These are phyloP conservation scores for Mucor lusitanicus DNA, from an alignment of 371 early-diverging fungal species.

Conservation along the genomic window DNA sequence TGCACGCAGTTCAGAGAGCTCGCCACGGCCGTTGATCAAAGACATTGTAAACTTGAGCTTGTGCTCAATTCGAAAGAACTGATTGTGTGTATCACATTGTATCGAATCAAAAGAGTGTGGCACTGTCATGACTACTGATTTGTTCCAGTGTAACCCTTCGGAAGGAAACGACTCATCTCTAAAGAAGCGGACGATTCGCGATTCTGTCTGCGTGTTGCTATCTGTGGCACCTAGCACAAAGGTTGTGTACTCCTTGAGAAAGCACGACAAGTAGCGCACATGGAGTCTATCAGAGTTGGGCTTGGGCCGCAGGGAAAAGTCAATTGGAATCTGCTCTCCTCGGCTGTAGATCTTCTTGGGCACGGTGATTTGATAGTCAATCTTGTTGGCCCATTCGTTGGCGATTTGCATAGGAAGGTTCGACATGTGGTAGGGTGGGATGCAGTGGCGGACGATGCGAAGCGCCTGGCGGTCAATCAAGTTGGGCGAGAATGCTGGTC, in stretches of 20 bases:
- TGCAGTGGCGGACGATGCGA: constrained; percentile 13
- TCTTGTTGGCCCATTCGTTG: constrained; percentile 30
- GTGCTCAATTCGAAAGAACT: constrained; percentile 33
- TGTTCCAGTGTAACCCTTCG: constrained; percentile 25
- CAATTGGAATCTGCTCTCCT: constrained; percentile 38
- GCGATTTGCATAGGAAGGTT: constrained; percentile 23
- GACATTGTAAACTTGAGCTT: constrained; percentile 41
- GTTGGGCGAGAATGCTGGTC: constrained; percentile 37
- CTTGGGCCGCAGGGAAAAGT: constrained; percentile 26
- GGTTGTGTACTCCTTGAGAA: constrained; percentile 45
- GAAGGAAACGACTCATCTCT: constrained; percentile 32
- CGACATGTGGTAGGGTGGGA: constrained; percentile 7
- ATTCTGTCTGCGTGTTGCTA: constrained; percentile 23
- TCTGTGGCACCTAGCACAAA: constrained; percentile 10
- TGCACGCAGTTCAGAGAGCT: constrained; percentile 34
- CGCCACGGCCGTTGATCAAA: constrained; percentile 26
- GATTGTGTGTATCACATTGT: constrained; percentile 32
- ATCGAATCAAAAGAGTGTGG: constrained; percentile 28
- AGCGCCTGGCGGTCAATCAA: constrained; percentile 21
- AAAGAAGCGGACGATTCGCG: constrained; percentile 37
- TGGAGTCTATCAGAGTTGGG: constrained; percentile 14
- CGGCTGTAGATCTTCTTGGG: constrained; percentile 24
- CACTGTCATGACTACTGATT: constrained; percentile 20
- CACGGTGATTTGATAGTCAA: constrained; percentile 28
- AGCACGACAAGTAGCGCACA: constrained; percentile 34